Conservation (phyloP, 23 red algal genomes). For the Gracilaria gracilis region DNA sequence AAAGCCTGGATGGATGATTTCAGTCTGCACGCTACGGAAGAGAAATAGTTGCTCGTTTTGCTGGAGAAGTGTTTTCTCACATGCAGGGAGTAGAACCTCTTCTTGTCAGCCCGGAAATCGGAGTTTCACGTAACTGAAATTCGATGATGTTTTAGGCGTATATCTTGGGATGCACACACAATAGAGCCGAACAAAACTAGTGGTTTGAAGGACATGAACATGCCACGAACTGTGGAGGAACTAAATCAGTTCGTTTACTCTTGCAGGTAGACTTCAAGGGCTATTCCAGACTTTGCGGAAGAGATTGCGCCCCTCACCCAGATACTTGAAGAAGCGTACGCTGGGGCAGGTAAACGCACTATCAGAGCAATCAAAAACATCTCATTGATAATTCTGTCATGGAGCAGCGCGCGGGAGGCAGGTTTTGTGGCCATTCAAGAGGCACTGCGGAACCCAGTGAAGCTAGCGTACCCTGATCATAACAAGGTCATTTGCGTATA, state of each 20-base stretch:
- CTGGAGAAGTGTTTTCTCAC: too few relatives aligned
- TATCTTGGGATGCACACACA: too few relatives aligned
- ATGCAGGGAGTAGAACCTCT: too few relatives aligned
- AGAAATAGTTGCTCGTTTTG: too few relatives aligned
- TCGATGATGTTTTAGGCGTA: too few relatives aligned
- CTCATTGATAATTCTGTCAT: background rate
- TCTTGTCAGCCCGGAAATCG: too few relatives aligned
- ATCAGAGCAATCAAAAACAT: constrained; percentile 8
- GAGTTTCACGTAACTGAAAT: too few relatives aligned
- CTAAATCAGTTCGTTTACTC: constrained; percentile 33
- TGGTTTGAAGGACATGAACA: too few relatives aligned
- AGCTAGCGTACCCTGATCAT: background rate
- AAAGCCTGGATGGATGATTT: too few relatives aligned
- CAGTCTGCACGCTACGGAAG: too few relatives aligned
- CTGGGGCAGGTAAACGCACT: background rate
- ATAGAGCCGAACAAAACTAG: too few relatives aligned
- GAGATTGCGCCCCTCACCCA: background rate
- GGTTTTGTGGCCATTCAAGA: constrained; percentile 40
- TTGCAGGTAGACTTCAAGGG: too few relatives aligned
- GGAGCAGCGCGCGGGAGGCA: background rate
- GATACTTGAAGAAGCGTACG: constrained; percentile 37
- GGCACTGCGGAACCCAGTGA: background rate
- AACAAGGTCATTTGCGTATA: background rate
- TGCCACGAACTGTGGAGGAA: background rate
- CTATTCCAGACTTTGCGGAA: background rate